Base-by-base conservation (phyloP, 495 filamentous ascomycete species). In the Penicillium samsonianum region DNA sequence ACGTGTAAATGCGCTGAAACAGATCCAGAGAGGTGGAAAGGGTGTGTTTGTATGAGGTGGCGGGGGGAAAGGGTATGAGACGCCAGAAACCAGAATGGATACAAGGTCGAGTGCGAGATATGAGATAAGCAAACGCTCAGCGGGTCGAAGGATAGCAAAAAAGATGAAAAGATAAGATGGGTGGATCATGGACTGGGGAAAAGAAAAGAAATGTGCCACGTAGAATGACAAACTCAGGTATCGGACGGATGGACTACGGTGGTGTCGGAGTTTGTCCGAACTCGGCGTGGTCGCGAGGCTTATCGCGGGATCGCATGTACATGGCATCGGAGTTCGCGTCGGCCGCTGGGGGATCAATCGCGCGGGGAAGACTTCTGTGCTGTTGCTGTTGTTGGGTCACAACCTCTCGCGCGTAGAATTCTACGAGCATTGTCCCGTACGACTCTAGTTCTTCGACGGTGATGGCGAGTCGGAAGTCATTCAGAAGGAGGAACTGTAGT, bases 381-480 rank as follows among this genome's bases (percentile, higher is more conserved):
- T 66, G 50, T 11, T 51, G 59, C n/a, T 38, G 75, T 56, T 84
- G 82, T 63, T 90, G 90, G 8, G 88, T 79, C 6, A 96, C 81
- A 19, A 96, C 88, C 71, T 98, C 95, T 23, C 95, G 81, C 0
- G 91, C 92, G 63, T 98, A 99, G 69, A 98, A 99, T 69, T 98
- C 92, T 10, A 99, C 94, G 3, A 99, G 82, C 95, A 97, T 97
- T 3, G 94, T 99, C 8, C 93, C 94, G 59, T 99, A 99, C 3
- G 91, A 90, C 70, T 99, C 95, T 19, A 99, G 80, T 63, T 98
- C 95, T 69, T 97, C 93, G 9, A 98, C 90, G 0, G 95, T 88
- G 3, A 98, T 88, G 4, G 92, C 89, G 14, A 99, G 86, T 33
- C 95, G 89, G 72, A 99, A 99, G 68, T 98, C 94, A 69, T 99